Conservation (phyloP, 2,329 filamentous ascomycete species). For the Fusarium palustre region DNA sequence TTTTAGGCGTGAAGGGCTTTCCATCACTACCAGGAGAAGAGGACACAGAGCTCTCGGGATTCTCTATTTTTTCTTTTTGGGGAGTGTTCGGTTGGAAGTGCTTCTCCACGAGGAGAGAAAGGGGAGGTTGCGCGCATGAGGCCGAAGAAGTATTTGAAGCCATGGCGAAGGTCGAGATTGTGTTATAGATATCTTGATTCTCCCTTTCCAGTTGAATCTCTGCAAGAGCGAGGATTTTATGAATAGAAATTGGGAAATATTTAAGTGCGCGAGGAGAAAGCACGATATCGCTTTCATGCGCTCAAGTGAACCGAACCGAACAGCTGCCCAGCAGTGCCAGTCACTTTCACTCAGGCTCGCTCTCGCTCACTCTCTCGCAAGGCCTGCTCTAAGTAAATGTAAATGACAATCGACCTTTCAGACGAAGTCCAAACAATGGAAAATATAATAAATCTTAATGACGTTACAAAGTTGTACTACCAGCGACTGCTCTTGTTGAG, state of each 20-base stretch:
- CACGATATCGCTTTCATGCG: neutral
- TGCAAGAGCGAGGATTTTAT: neutral
- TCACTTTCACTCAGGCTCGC: neutral
- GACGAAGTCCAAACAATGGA: neutral
- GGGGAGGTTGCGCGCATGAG: slow-evolving; percentile 27
- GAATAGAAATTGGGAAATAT: neutral
- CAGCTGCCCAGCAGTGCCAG: slow-evolving; percentile 17
- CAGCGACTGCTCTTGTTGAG: neutral
- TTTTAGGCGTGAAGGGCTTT: slow-evolving; percentile 5
- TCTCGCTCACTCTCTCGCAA: neutral
- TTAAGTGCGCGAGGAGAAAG: neutral
- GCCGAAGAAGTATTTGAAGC: slow-evolving; percentile 12
- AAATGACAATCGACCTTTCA: neutral
- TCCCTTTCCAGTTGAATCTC: neutral
- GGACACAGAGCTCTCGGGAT: neutral
- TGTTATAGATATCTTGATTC: neutral
- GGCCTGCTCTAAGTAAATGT: neutral
- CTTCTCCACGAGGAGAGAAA: slow-evolving; percentile 34
- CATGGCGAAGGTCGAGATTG: slow-evolving; percentile 10
- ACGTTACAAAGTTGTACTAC: neutral
- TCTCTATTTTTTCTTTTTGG: neutral
- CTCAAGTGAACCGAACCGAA: neutral
- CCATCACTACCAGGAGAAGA: neutral
- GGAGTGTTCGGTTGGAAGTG: neutral
- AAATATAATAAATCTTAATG: neutral